Conservation (phyloP, 2,329 filamentous ascomycete genomes). For the Zarea fungicola region DNA sequence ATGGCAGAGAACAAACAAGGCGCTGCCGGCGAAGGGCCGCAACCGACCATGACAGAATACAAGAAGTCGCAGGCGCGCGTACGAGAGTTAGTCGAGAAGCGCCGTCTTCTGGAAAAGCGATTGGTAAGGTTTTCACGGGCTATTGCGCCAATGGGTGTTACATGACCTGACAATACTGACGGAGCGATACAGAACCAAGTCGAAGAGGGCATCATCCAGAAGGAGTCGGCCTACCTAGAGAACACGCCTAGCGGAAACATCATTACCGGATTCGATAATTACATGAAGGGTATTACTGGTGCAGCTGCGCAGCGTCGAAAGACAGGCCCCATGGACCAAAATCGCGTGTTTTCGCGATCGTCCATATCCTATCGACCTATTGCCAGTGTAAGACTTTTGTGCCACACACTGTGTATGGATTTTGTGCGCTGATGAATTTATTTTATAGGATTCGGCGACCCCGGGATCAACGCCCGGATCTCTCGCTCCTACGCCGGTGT, state of each 20-base stretch:
- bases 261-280: constrained; percentile 95
- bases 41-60: constrained; percentile 41
- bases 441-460: constrained; percentile 36
- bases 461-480: constrained; percentile 42
- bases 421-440: constrained; percentile 1
- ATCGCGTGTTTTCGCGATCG: constrained; percentile 66
- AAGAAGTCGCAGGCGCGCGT: constrained; percentile 45
- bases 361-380: constrained; percentile 56
- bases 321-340: constrained; percentile 60
- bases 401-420: background rate
- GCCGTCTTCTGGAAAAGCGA: constrained; percentile 32
- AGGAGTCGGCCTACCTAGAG: constrained; percentile 85
- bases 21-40: constrained; percentile 19
- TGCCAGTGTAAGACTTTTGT: constrained; percentile 27
- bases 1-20: constrained; percentile 32
- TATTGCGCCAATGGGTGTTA: background rate
- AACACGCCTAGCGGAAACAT: constrained; percentile 89
- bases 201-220: constrained; percentile 79
- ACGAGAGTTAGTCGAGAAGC: constrained; percentile 42
- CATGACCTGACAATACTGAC: constrained; percentile 15
- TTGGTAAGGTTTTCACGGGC: constrained; percentile 30
- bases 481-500: constrained; percentile 50
- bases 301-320: constrained; percentile 59
- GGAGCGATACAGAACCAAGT: constrained; percentile 27
- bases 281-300: constrained; percentile 82